phyloP scores from a whole-genome alignment of 306 rosid genomes.

The Carpinus fangiana region DNA sequence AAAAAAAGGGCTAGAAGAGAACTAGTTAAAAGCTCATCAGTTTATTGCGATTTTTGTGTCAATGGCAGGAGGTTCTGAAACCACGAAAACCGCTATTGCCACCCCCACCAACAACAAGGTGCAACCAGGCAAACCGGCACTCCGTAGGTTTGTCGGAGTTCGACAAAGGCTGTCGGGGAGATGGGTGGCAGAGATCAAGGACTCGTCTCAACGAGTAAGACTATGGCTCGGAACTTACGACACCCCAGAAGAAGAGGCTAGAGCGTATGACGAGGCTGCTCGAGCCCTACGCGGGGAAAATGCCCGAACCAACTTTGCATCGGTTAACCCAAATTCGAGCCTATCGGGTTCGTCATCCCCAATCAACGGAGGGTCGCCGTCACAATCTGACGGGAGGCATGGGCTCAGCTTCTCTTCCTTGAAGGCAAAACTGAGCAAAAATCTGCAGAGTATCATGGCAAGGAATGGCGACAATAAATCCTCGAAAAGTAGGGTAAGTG shows the following conservation, averaged over 20 bases:
- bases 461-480: conserved; percentile 51
- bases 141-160: conserved; percentile 72
- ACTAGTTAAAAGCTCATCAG: conserved; percentile 1
- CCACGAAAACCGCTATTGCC: conserved; percentile 39
- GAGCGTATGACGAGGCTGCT: conserved; percentile 90
- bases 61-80: conserved; percentile 59
- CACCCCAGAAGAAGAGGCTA: conserved; percentile 87
- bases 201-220: conserved; percentile 81
- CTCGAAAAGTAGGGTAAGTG: conserved; percentile 82
- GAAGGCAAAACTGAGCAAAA: conserved; percentile 75
- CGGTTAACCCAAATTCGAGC: conserved; percentile 13
- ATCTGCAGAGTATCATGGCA: conserved; percentile 74
- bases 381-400: conserved; percentile 34
- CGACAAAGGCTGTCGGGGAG: conserved; percentile 89
- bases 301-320: conserved; percentile 75
- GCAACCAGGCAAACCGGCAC: conserved; percentile 36
- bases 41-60: not conserved
- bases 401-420: conserved; percentile 69
- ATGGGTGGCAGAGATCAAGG: conserved; percentile 97
- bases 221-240: conserved; percentile 94
- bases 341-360: conserved; percentile 22
- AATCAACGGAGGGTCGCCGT: not conserved
- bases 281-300: conserved; percentile 75
- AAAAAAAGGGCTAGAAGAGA: too few species aligned
- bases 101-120: conserved; percentile 12